phyloP scores from a whole-genome alignment of 768 basidiomycete species.

The Mycena vitilis region DNA sequence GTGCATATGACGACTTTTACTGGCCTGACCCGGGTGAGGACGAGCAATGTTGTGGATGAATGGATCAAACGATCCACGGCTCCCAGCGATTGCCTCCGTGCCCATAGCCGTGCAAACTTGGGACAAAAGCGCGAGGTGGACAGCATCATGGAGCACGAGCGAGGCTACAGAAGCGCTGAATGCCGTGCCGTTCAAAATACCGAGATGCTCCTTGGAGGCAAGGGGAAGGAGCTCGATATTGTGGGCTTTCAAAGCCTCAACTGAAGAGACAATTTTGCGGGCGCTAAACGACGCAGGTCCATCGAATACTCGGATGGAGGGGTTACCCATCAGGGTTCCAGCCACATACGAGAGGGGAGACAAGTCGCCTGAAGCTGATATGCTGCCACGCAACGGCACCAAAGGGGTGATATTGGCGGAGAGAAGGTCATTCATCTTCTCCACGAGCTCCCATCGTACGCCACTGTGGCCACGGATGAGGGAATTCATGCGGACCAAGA shows the following conservation, averaged over 20 bases:
- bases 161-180: slow-evolving; percentile 85
- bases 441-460: slow-evolving; percentile 82
- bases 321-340: slow-evolving; percentile 82
- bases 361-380: slow-evolving; percentile 88
- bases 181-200: slow-evolving; percentile 87
- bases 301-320: slow-evolving; percentile 78
- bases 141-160: slow-evolving; percentile 78
- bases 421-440: slow-evolving; percentile 81
- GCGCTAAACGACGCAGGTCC: slow-evolving; percentile 61
- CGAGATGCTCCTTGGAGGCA: slow-evolving; percentile 82
- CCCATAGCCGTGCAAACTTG: slow-evolving; percentile 87
- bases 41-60: slow-evolving; percentile 83
- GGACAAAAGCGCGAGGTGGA: slow-evolving; percentile 72
- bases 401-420: slow-evolving; percentile 79
- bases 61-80: slow-evolving; percentile 76
- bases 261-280: slow-evolving; percentile 64
- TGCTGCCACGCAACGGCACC: slow-evolving; percentile 85
- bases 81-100: slow-evolving; percentile 82
- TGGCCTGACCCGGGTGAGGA: slow-evolving; percentile 84
- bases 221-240: slow-evolving; percentile 73
- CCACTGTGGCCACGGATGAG: slow-evolving; percentile 91
- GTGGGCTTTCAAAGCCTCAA: slow-evolving; percentile 69
- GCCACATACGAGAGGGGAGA: slow-evolving; percentile 87
- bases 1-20: slow-evolving; percentile 33
- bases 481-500: slow-evolving; percentile 82